phyloP scores from a whole-genome alignment of 1,139 yeast species.

The Taphrina wiesneri region DNA sequence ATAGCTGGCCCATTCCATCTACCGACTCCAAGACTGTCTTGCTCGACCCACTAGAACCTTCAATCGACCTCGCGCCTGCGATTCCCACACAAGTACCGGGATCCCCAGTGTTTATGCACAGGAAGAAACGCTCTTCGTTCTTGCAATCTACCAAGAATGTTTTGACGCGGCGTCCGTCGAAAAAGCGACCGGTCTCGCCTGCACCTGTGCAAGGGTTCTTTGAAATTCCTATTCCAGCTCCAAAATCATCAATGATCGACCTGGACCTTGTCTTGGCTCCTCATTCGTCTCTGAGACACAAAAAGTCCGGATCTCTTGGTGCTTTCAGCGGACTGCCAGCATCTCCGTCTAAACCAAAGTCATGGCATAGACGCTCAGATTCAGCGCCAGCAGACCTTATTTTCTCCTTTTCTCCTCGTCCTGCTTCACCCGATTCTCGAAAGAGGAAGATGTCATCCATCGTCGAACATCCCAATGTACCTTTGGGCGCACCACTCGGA shows the following conservation, averaged over 20 bases:
- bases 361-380: conserved; percentile 24
- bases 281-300: conserved; percentile 20
- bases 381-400: conserved; percentile 31
- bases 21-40: conserved; percentile 6
- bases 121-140: conserved; percentile 30
- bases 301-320: conserved; percentile 26
- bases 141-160: conserved; percentile 30
- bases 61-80: conserved; percentile 31
- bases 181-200: conserved; percentile 9
- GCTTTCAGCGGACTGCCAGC: conserved; percentile 26
- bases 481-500: not conserved
- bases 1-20: conserved; percentile 25
- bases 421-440: conserved; percentile 28
- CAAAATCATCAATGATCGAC: conserved; percentile 21
- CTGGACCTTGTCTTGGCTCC: conserved; percentile 29
- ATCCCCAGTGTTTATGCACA: conserved; percentile 26
- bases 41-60: conserved; percentile 21
- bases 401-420: conserved; percentile 27
- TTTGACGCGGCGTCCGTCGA: conserved; percentile 26
- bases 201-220: not conserved
- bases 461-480: conserved; percentile 22
- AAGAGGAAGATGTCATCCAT: conserved; percentile 32
- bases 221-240: conserved; percentile 6
- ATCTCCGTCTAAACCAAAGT: conserved; percentile 20
- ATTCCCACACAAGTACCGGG: conserved; percentile 13